Conservation (phyloP, 169 alveolate genomes). For the Cryptosporidium muris region DNA sequence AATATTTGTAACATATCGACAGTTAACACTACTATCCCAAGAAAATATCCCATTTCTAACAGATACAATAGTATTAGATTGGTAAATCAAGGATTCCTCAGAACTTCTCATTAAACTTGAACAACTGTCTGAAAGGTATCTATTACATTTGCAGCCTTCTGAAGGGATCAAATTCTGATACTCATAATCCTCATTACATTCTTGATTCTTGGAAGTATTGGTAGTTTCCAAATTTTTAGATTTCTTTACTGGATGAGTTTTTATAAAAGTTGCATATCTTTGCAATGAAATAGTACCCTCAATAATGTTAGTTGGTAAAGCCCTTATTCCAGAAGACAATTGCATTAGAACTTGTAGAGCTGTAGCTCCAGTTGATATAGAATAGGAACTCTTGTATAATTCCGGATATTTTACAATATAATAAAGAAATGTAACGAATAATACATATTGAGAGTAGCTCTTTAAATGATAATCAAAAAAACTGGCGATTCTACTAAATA, state of each 20-base stretch:
- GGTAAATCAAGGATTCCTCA: background rate
- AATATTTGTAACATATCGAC: background rate
- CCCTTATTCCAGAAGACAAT: conserved; percentile 46
- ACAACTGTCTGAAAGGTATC: no score
- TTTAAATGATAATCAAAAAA: conserved; percentile 58
- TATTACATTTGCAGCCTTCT: background rate
- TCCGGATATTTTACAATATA: conserved; percentile 2
- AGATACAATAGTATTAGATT: background rate
- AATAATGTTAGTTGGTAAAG: conserved; percentile 58
- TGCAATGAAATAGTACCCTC: conserved; percentile 60
- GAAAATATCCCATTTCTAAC: conserved; percentile 37
- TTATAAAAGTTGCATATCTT: conserved; percentile 37
- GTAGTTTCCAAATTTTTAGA: background rate
- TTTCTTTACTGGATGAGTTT: conserved; percentile 30
- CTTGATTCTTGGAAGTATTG: background rate
- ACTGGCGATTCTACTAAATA: conserved; percentile 55
- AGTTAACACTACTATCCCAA: conserved; percentile 3
- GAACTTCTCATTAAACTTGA: no score
- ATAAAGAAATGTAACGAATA: conserved; percentile 18
- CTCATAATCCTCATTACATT: background rate
- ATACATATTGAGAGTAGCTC: conserved; percentile 43
- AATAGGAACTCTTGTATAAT: background rate
- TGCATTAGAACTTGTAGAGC: conserved; percentile 62
- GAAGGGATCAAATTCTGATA: background rate
- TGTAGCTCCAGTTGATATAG: conserved; percentile 42